Conservation (phyloP, 441 rosid genomes). For the Biscutella laevigata region DNA sequence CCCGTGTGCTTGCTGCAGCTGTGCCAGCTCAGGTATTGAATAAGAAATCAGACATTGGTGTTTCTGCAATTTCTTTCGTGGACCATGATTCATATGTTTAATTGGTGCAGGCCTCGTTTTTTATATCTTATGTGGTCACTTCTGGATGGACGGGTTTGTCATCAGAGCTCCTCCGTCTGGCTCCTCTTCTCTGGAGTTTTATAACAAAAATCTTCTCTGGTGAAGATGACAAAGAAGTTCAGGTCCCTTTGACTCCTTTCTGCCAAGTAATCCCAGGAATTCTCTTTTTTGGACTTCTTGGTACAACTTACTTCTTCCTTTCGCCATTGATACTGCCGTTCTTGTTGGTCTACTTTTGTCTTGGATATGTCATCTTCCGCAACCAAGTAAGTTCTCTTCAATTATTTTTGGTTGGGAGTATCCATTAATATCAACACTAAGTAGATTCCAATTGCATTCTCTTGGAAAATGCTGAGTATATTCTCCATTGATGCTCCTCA, state of each 20-base stretch:
- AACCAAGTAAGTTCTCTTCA: constrained; percentile 57
- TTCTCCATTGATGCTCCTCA: constrained; percentile 14
- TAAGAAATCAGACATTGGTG: not conserved
- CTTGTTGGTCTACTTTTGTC: constrained; percentile 66
- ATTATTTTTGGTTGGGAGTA: not conserved
- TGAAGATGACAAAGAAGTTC: constrained; percentile 44
- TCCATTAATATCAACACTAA: not conserved
- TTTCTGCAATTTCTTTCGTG: not conserved
- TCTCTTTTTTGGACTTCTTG: constrained; percentile 79
- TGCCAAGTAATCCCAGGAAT: constrained; percentile 62
- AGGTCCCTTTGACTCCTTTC: constrained; percentile 62
- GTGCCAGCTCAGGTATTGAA: constrained; percentile 77
- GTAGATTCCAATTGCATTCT: constrained; percentile 13
- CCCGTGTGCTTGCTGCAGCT: constrained; percentile 59
- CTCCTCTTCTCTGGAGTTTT: constrained; percentile 49
- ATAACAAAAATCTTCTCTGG: constrained; percentile 32
- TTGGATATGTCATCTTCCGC: constrained; percentile 78
- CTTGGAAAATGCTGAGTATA: constrained; percentile 18
- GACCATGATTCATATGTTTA: constrained; percentile 15
- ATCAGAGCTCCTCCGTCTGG: constrained; percentile 66
- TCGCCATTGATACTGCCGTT: constrained; percentile 95
- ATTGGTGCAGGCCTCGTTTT: constrained; percentile 66
- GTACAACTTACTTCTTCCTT: constrained; percentile 80
- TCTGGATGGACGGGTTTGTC: constrained; percentile 91
- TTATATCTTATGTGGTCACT: constrained; percentile 86